These are phyloP conservation scores for Coemansia sp. DNA, from an alignment of 192 early-diverging fungal genomes.

Conservation along the genomic window DNA sequence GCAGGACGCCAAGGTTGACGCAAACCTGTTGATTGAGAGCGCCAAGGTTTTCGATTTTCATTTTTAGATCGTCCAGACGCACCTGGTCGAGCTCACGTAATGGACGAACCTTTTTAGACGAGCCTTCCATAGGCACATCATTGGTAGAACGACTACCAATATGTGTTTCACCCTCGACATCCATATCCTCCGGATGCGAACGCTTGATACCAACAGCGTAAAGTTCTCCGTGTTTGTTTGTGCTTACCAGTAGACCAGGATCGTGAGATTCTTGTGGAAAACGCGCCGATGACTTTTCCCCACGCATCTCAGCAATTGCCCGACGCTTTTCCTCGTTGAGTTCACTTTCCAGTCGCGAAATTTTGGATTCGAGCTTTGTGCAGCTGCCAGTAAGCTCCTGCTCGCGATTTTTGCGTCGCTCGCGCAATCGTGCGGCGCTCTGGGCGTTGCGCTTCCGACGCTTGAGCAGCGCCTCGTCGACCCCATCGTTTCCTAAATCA, in stretches of 20 bases:
- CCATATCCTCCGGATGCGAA: slow-evolving; percentile 2
- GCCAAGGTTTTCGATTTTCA: slow-evolving; percentile 42
- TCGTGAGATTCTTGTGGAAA: not conserved
- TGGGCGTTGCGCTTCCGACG: slow-evolving; percentile 52
- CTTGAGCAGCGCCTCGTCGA: slow-evolving; percentile 42
- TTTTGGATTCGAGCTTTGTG: slow-evolving; percentile 33
- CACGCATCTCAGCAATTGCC: slow-evolving; percentile 14
- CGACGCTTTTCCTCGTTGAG: slow-evolving; percentile 40
- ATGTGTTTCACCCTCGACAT: slow-evolving; percentile 12
- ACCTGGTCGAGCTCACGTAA: slow-evolving; percentile 49
- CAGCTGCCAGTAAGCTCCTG: slow-evolving; percentile 38
- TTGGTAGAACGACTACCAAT: slow-evolving; percentile 11
- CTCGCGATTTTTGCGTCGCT: slow-evolving; percentile 49
- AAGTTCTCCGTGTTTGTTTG: not conserved
- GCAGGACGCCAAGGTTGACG: slow-evolving; percentile 36
- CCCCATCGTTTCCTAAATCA: slow-evolving; percentile 5
- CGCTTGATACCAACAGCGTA: slow-evolving; percentile 14
- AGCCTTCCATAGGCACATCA: not conserved
- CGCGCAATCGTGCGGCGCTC: slow-evolving; percentile 50
- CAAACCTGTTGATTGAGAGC: slow-evolving; percentile 49
- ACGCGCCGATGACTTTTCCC: not conserved
- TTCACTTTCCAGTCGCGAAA: slow-evolving; percentile 34
- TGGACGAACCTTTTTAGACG: slow-evolving; percentile 22
- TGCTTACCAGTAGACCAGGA: not conserved
- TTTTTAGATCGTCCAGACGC: slow-evolving; percentile 31